phyloP scores from a whole-genome alignment of 257 asterid species.

The Solanum bulbocastanum region DNA sequence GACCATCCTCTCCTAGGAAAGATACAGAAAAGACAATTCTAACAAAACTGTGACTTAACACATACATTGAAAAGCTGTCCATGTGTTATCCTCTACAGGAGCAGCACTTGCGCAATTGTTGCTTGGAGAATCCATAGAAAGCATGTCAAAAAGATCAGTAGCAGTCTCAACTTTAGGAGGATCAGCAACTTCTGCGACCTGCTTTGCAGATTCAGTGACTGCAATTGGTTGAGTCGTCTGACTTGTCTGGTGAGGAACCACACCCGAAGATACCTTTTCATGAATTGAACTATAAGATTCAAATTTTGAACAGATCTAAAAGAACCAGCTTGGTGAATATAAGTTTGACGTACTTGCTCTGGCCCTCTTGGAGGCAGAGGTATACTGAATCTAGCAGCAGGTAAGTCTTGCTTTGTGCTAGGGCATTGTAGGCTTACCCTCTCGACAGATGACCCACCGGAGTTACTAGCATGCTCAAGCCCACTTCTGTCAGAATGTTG shows the following conservation, averaged over 20 bases:
- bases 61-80: slow-evolving; percentile 96
- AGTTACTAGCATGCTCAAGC: slow-evolving; percentile 32
- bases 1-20: not conserved
- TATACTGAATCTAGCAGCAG: slow-evolving; percentile 39
- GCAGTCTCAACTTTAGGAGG: slow-evolving; percentile 79
- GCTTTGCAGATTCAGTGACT: slow-evolving; percentile 37
- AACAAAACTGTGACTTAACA: slow-evolving; percentile 11
- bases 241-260: slow-evolving; percentile 34
- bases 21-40: not conserved
- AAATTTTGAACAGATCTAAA: not conserved
- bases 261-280: slow-evolving; percentile 54
- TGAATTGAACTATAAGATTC: not conserved
- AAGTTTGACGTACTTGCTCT: slow-evolving; percentile 44
- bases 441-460: slow-evolving; percentile 36
- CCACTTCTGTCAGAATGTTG: slow-evolving; percentile 52
- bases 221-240: slow-evolving; percentile 45
- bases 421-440: slow-evolving; percentile 33
- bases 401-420: slow-evolving; percentile 28
- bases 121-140: slow-evolving; percentile 59
- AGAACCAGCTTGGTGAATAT: not conserved
- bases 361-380: slow-evolving; percentile 67
- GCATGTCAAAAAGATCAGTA: slow-evolving; percentile 84
- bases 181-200: slow-evolving; percentile 32
- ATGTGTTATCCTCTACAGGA: slow-evolving; percentile 55
- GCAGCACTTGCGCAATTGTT: slow-evolving; percentile 39